phyloP scores from a whole-genome alignment of 2,329 filamentous ascomycete genomes.

The Blastomyces gilchristii region DNA sequence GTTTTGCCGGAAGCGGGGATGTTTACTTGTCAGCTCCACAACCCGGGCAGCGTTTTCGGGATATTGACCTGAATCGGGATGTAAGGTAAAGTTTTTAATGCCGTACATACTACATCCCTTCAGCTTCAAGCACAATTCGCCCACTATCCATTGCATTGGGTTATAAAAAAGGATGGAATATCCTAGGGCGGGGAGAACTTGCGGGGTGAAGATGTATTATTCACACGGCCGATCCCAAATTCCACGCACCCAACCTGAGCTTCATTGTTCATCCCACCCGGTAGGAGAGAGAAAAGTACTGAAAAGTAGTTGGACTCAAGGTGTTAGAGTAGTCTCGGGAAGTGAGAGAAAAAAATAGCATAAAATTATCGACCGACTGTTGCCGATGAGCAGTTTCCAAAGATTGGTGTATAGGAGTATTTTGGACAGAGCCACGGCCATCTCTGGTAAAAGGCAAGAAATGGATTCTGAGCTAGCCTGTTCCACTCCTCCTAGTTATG shows the following conservation, averaged over 20 bases:
- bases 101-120: too few species aligned
- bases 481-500: conserved; percentile 48
- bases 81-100: neutral
- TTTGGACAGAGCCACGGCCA: conserved; percentile 56
- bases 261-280: neutral
- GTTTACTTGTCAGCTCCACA: neutral
- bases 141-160: neutral
- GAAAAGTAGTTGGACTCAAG: too few species aligned
- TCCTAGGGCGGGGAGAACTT: neutral
- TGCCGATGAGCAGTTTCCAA: conserved; percentile 42
- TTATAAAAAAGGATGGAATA: neutral
- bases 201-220: neutral
- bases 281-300: too few species aligned
- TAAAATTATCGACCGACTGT: conserved; percentile 35
- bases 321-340: neutral
- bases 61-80: neutral
- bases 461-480: conserved; percentile 60
- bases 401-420: conserved; percentile 50
- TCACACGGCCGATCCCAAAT: neutral
- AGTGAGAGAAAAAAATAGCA: conserved; percentile 19
- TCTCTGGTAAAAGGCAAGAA: conserved; percentile 75
- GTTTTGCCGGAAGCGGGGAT: neutral
- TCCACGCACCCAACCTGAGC: neutral
- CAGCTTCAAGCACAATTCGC: neutral
- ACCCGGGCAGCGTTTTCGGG: too few species aligned